Evolutionary conservation across 805 yeast genomes (phyloP).

Genomic region (Metschnikowia lochheadii): DNA sequence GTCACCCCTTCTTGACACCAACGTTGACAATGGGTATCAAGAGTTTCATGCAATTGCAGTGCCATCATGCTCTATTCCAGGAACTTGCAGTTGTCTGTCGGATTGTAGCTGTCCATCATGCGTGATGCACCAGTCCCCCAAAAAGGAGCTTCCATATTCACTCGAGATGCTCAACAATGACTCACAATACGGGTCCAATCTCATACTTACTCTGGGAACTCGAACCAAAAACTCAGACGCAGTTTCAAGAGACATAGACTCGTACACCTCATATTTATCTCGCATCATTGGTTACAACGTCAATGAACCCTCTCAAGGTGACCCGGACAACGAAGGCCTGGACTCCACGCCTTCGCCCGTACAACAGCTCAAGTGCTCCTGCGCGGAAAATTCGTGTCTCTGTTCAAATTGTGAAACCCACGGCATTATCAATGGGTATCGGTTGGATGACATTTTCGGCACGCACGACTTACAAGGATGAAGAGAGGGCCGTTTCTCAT

Average conservation of each 20-base stretch:
- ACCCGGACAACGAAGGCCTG: background rate
- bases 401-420: conserved; percentile 44
- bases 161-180: conserved; percentile 12
- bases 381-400: conserved; percentile 16
- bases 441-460: conserved; percentile 35
- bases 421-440: conserved; percentile 41
- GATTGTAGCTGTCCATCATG: conserved; percentile 38
- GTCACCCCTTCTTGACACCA: background rate
- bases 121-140: conserved; percentile 25
- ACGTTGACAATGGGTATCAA: background rate
- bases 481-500: background rate
- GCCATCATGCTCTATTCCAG: conserved; percentile 33
- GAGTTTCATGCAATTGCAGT: conserved; percentile 25
- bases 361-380: conserved; percentile 10
- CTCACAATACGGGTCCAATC: conserved; percentile 12
- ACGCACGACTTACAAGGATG: background rate
- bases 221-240: background rate
- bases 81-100: conserved; percentile 35
- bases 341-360: background rate
- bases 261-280: conserved; percentile 3
- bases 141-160: conserved; percentile 5
- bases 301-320: conserved; percentile 3
- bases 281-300: conserved; percentile 5
- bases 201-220: conserved; percentile 8
- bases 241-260: conserved; percentile 2